Evolutionary conservation across 345 rosid genomes (phyloP).

Genomic region (Rhodamnia rubescens): DNA sequence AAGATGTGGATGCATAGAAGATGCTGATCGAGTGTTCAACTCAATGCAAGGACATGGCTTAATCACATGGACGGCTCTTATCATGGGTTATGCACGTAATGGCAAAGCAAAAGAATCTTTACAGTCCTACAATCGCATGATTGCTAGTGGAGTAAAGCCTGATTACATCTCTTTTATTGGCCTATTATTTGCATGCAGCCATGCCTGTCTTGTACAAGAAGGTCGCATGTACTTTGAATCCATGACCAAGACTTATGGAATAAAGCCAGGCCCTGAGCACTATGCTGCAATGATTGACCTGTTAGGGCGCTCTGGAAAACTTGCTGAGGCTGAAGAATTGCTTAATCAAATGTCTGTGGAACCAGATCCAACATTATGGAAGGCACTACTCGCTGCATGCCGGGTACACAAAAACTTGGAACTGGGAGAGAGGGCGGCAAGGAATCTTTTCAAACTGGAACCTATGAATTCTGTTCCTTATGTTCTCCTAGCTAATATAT

Average conservation of each 20-base stretch:
- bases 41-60: slow-evolving; percentile 48
- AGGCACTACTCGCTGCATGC: slow-evolving; percentile 66
- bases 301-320: slow-evolving; percentile 70
- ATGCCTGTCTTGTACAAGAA: slow-evolving; percentile 55
- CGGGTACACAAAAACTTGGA: slow-evolving; percentile 59
- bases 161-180: slow-evolving; percentile 80
- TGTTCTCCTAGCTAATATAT: slow-evolving; percentile 62
- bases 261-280: slow-evolving; percentile 74
- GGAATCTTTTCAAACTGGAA: slow-evolving; percentile 52
- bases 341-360: slow-evolving; percentile 53
- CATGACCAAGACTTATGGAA: slow-evolving; percentile 49
- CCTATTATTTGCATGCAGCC: slow-evolving; percentile 86
- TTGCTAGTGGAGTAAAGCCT: slow-evolving; percentile 47
- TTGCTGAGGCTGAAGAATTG: slow-evolving; percentile 48
- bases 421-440: slow-evolving; percentile 77
- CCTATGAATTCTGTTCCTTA: slow-evolving; percentile 67
- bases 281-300: slow-evolving; percentile 93
- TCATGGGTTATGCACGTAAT: slow-evolving; percentile 82
- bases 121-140: slow-evolving; percentile 46
- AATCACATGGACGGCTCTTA: slow-evolving; percentile 81
- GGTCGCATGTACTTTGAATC: slow-evolving; percentile 50
- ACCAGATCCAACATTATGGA: slow-evolving; percentile 85
- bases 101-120: slow-evolving; percentile 70
- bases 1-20: slow-evolving; percentile 63
- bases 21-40: slow-evolving; percentile 47